Percentiles rank a stretch among this genome's conserved stretches.
Conservation (phyloP, 1,284 basidiomycete species). For the Rhodotorula sp. region DNA sequence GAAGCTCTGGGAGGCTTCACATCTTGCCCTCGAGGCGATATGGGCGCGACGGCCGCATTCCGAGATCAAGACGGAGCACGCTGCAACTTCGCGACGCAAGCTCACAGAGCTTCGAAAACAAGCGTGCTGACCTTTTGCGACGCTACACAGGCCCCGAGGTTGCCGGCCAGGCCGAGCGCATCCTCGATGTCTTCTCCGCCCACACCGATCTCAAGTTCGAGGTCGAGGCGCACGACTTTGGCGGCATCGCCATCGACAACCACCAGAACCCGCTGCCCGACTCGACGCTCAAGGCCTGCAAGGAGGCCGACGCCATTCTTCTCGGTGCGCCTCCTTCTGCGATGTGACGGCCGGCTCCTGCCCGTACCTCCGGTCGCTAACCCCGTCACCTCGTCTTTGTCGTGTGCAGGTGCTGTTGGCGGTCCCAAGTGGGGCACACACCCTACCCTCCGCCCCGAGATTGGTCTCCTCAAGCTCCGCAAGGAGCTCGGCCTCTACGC, state of each 20-base stretch:
- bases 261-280: constrained; percentile 80
- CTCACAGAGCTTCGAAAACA: too few relatives aligned
- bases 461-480: constrained; percentile 85
- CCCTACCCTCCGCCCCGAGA: constrained; percentile 90
- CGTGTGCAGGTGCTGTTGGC: constrained; percentile 77
- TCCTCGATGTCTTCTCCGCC: constrained; percentile 73
- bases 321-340: constrained; percentile 64
- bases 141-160: constrained; percentile 79
- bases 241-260: constrained; percentile 90
- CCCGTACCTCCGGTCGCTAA: not conserved
- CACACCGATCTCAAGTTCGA: constrained; percentile 72
- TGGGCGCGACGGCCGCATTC: too few relatives aligned
- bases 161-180: constrained; percentile 79
- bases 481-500: constrained; percentile 94
- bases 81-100: too few relatives aligned
- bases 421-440: constrained; percentile 97
- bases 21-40: too few relatives aligned
- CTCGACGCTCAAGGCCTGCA: constrained; percentile 80
- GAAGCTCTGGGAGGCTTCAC: too few relatives aligned
- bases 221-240: constrained; percentile 70
- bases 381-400: not conserved
- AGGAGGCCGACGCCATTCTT: constrained; percentile 85
- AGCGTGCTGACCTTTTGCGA: not conserved
- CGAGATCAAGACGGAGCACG: too few relatives aligned
- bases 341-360: not conserved